Percentiles rank a stretch among this genome's conserved stretches.
These are phyloP conservation scores for Chlamydomonas reinhardtii DNA, from an alignment of 163 green algal genomes.

Conservation along the genomic window DNA sequence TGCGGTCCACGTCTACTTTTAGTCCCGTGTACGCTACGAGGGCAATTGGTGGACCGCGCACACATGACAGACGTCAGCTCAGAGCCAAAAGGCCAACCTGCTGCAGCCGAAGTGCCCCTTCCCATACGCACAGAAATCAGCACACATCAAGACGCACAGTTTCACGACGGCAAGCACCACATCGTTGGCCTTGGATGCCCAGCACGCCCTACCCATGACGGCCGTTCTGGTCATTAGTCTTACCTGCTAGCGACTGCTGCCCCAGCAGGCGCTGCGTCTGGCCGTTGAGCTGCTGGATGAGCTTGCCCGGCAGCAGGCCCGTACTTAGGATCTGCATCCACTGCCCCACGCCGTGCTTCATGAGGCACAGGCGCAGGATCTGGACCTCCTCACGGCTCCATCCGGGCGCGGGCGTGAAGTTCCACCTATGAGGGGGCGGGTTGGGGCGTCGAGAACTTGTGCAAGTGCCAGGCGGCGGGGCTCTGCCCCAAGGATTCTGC, in stretches of 20 bases:
- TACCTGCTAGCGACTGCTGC: conserved; percentile 88
- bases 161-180: too few species aligned
- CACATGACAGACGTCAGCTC: too few species aligned
- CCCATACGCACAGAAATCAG: too few species aligned
- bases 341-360: conserved; percentile 88
- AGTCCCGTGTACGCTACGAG: conserved; percentile 85
- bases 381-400: conserved; percentile 89
- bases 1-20: conserved; percentile 88
- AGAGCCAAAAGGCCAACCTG: too few species aligned
- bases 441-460: neutral
- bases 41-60: too few species aligned
- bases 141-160: too few species aligned
- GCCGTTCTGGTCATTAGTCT: too few species aligned
- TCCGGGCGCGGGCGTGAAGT: conserved; percentile 92
- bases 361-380: conserved; percentile 88
- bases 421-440: conserved; percentile 81
- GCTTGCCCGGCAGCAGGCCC: conserved; percentile 90
- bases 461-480: neutral
- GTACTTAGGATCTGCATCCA: conserved; percentile 90
- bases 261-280: conserved; percentile 93
- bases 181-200: too few species aligned
- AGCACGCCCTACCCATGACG: too few species aligned
- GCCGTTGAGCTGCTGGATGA: conserved; percentile 93
- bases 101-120: too few species aligned
- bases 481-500: too few species aligned